Conservation (phyloP, 768 basidiomycete genomes). For the Mycena galericulata region DNA sequence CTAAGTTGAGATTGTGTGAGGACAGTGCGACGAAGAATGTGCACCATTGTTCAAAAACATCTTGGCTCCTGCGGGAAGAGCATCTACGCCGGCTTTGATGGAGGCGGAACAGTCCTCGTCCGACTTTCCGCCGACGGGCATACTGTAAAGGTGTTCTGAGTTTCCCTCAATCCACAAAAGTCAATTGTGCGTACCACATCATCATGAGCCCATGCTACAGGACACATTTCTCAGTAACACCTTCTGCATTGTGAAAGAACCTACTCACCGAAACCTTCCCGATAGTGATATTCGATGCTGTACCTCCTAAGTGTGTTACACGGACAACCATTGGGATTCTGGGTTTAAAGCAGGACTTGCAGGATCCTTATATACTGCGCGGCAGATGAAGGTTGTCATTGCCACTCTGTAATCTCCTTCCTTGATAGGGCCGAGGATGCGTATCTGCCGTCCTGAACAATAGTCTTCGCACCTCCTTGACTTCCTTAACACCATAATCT, state of each 20-base stretch:
- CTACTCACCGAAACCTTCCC: conserved; percentile 54
- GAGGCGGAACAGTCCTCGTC: conserved; percentile 73
- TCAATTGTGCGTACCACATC: conserved; percentile 16
- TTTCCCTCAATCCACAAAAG: neutral
- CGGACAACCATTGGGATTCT: conserved; percentile 43
- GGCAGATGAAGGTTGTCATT: too few species aligned
- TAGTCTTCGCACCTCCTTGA: too few species aligned
- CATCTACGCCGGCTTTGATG: conserved; percentile 65
- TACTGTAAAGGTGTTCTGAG: conserved; percentile 33
- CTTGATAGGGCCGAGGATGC: too few species aligned
- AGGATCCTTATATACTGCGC: too few species aligned
- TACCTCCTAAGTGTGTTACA: conserved; percentile 52
- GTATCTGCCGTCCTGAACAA: too few species aligned
- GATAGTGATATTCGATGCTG: conserved; percentile 50
- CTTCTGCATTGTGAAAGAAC: too few species aligned
- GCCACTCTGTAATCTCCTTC: too few species aligned
- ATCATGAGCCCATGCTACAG: conserved; percentile 36
- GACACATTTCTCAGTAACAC: too few species aligned
- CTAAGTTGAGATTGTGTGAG: too few species aligned
- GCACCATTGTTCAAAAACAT: conserved; percentile 60
- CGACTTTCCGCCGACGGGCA: conserved; percentile 56
- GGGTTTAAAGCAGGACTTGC: too few species aligned
- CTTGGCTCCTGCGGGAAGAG: conserved; percentile 57
- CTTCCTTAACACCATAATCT: too few species aligned
- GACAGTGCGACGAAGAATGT: neutral